A percentile compares a stretch with the other conserved stretches of the same genome.
Evolutionary conservation across 2,329 filamentous ascomycete genomes (phyloP).

Genomic region (Aspergillus sp.): DNA sequence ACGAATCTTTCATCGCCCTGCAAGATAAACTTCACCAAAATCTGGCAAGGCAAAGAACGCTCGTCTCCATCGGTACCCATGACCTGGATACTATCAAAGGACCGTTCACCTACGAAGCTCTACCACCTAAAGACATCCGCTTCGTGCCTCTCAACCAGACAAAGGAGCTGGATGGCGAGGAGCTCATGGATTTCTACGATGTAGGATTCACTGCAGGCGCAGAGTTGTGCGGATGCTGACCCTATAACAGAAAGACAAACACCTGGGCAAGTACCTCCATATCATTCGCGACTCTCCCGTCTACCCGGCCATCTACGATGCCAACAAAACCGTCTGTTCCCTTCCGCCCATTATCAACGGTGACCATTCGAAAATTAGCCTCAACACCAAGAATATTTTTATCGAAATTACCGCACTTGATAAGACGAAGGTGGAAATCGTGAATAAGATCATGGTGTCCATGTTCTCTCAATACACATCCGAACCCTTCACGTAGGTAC

Average conservation of each 20-base stretch:
- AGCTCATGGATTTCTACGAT: slow-evolving; percentile 92
- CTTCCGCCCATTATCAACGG: slow-evolving; percentile 97
- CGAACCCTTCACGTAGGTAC: slow-evolving; percentile 73
- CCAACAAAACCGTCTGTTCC: slow-evolving; percentile 82
- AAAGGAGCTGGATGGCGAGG: slow-evolving; percentile 79
- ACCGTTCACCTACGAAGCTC: slow-evolving; percentile 94
- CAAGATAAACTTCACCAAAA: slow-evolving; percentile 99
- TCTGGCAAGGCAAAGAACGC: slow-evolving; percentile 83
- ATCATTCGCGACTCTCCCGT: slow-evolving; percentile 93
- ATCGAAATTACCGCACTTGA: slow-evolving; percentile 97
- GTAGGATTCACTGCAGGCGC: slow-evolving; percentile 32
- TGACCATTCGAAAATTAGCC: slow-evolving; percentile 91
- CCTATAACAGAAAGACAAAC: slow-evolving; percentile 72
- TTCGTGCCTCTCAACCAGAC: slow-evolving; percentile 90
- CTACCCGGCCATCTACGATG: slow-evolving; percentile 94
- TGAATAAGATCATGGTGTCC: slow-evolving; percentile 89
- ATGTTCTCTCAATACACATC: slow-evolving; percentile 95
- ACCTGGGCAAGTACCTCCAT: slow-evolving; percentile 84
- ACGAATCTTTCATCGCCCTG: slow-evolving; percentile 95
- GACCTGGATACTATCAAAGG: slow-evolving; percentile 91
- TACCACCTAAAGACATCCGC: slow-evolving; percentile 85
- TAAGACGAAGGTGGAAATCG: slow-evolving; percentile 92
- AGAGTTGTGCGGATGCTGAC: slow-evolving; percentile 11
- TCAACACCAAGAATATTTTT: slow-evolving; percentile 89
- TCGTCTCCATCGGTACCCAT: slow-evolving; percentile 97